Evolutionary conservation across 371 early-diverging fungal species (phyloP).

Genomic region (Capillidium heterosporum): DNA sequence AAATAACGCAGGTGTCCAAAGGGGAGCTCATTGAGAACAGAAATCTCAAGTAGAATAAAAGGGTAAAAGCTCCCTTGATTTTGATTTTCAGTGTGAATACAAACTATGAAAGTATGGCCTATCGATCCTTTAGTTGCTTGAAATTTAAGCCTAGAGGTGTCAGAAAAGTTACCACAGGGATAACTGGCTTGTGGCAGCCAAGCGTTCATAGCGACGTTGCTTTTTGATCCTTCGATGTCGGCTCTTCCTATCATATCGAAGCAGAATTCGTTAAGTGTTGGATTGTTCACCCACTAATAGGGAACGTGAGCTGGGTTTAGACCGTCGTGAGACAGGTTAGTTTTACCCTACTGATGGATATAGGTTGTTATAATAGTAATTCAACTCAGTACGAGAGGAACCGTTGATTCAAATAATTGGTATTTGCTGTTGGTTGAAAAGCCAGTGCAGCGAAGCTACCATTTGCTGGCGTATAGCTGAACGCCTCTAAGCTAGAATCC

Average conservation of each 20-base stretch:
- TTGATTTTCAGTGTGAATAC: slow-evolving; percentile 27
- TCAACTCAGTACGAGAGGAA: slow-evolving; percentile 42
- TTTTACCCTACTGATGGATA: slow-evolving; percentile 43
- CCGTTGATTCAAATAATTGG: slow-evolving; percentile 32
- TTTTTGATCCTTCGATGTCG: slow-evolving; percentile 53
- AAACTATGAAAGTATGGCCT: slow-evolving; percentile 25
- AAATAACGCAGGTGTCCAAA: slow-evolving; percentile 47
- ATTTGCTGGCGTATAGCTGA: slow-evolving; percentile 34
- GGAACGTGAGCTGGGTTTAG: slow-evolving; percentile 54
- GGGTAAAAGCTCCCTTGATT: slow-evolving; percentile 36
- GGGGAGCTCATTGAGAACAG: slow-evolving; percentile 41
- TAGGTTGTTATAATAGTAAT: slow-evolving; percentile 27
- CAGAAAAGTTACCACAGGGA: slow-evolving; percentile 56
- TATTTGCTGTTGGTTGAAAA: slow-evolving; percentile 24
- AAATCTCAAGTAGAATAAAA: slow-evolving; percentile 42
- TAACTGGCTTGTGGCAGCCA: slow-evolving; percentile 52
- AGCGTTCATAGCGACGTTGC: slow-evolving; percentile 51
- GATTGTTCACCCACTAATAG: slow-evolving; percentile 46
- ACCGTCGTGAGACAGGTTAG: slow-evolving; percentile 55
- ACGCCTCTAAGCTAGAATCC: too few species aligned
- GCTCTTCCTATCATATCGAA: slow-evolving; percentile 49
- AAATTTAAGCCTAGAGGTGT: slow-evolving; percentile 33
- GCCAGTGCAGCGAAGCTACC: slow-evolving; percentile 34
- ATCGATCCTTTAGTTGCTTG: slow-evolving; percentile 37
- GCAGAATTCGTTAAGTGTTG: slow-evolving; percentile 43